A percentile compares a stretch with the other conserved stretches of the same genome.
These are phyloP conservation scores for Mycena metata DNA, from an alignment of 768 basidiomycete species.

Conservation along the genomic window DNA sequence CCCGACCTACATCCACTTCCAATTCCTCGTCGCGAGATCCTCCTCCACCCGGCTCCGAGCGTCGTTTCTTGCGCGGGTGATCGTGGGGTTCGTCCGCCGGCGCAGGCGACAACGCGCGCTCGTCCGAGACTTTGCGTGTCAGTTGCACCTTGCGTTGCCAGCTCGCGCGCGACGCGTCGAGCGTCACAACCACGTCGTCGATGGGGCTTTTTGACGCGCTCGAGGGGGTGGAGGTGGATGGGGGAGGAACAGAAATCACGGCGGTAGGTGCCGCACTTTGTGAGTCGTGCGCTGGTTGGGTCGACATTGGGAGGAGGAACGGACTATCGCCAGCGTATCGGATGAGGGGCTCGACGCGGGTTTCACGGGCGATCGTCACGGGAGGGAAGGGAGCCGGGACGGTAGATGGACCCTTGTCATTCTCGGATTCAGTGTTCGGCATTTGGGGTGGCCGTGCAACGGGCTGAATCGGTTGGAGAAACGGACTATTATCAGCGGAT, in stretches of 20 bases:
- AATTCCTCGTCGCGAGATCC: not conserved
- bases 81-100: conserved; percentile 3
- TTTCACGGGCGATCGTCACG: not conserved
- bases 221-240: not conserved
- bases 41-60: conserved; percentile 16
- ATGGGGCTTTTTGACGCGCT: not conserved
- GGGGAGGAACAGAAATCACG: not conserved
- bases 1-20: not conserved
- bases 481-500: too few relatives aligned
- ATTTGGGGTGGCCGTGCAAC: not conserved
- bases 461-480: too few relatives aligned
- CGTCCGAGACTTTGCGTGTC: conserved; percentile 27
- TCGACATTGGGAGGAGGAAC: conserved; percentile 17
- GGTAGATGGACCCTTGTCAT: too few relatives aligned
- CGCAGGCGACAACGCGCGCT: conserved; percentile 1
- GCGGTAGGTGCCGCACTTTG: not conserved
- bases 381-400: too few relatives aligned
- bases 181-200: conserved; percentile 22
- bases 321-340: conserved; percentile 22
- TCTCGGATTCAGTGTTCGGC: too few relatives aligned
- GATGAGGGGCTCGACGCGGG: not conserved
- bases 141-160: conserved; percentile 30
- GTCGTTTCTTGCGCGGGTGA: conserved; percentile 54
- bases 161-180: conserved; percentile 6
- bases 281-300: not conserved